phyloP scores from a whole-genome alignment of 805 yeast species.

The Teunomyces cretensis region DNA sequence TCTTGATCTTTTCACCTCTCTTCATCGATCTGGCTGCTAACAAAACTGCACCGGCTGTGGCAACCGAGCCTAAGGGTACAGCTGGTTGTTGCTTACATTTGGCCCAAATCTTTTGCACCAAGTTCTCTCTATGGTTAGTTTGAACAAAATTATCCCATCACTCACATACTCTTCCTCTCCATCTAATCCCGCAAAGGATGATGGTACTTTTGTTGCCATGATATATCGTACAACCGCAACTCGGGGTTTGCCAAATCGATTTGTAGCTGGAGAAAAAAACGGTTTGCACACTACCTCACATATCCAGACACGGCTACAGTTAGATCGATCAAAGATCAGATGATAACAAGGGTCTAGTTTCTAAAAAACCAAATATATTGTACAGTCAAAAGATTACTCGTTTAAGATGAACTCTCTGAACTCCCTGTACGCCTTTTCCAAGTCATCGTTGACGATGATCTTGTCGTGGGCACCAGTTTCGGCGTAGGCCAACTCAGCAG shows the following conservation, averaged over 20 bases:
- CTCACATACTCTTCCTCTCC: slow-evolving; percentile 48
- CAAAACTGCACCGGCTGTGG: slow-evolving; percentile 77
- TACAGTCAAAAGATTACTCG: slow-evolving; percentile 11
- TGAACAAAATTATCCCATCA: background rate
- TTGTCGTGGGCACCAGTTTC: slow-evolving; percentile 90
- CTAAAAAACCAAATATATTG: too few species aligned
- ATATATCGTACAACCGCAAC: background rate
- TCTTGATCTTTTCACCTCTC: slow-evolving; percentile 67
- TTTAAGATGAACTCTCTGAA: slow-evolving; percentile 73
- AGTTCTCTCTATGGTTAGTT: slow-evolving; percentile 26
- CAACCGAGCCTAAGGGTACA: slow-evolving; percentile 79
- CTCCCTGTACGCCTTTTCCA: slow-evolving; percentile 83
- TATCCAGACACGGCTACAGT: background rate
- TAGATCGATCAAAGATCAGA: too few species aligned
- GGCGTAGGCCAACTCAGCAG: slow-evolving; percentile 86
- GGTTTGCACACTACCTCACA: background rate
- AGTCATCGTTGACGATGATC: slow-evolving; percentile 85
- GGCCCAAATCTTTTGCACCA: slow-evolving; percentile 55
- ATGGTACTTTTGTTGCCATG: slow-evolving; percentile 31
- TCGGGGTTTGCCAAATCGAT: background rate
- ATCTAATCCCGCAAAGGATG: slow-evolving; percentile 44
- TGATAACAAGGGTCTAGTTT: slow-evolving; percentile 4
- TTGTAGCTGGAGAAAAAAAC: background rate
- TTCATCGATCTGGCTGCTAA: slow-evolving; percentile 77
- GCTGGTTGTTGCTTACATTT: slow-evolving; percentile 83